Evolutionary conservation across 371 early-diverging fungal genomes (phyloP), one percentile per base, ranked within the genome.

Genomic region (Mortierella sp.): DNA sequence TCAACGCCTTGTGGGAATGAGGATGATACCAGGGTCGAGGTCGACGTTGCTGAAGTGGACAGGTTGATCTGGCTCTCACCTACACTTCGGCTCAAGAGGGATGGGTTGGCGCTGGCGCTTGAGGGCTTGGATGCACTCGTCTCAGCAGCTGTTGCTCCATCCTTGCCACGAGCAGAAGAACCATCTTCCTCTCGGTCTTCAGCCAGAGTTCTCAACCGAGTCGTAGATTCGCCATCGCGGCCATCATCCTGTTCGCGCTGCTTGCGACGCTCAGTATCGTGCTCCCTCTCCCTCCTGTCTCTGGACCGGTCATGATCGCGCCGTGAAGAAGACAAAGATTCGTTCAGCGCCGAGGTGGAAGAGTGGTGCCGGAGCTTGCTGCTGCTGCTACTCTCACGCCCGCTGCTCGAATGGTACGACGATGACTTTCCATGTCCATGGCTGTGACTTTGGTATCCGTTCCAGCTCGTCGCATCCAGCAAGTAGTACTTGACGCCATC

Each of bases 381-480:
- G 16, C 76, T 66, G 37, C 72, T 71, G 37, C 69, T 68, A 37
- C 79, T 66, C 19, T 69, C 68, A 22, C 80, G 45, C 19, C 71
- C 53, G 41, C 74, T 74, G 22, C 68, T 66, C 11, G 75, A 71
- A 31, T 83, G 79, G 26, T 78, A 72, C 10, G 83, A 83, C 0
- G 82, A 81, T 3, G 83, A 71, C 70, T 74, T 82, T 52, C 82
- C 50, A 47, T 82, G 82, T 7, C 79, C 67, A 55, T 80, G 76
- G 43, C 71, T 47, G 19, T 67, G 67, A 31, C 48, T 47, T 26
- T 70, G 70, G 44, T 67, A 61, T 10, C 79, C 79, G 48, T 66
- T 78, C 91, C 91, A 90, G 40, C 86, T 76, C 22, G 90, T 91
- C 0, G 89, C 92, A 44, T 91, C 89, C 26, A 94, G 86, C 58